Conservation (phyloP, 225 moss, liverwort and hornwort species). For the Marchantia paleacea region DNA sequence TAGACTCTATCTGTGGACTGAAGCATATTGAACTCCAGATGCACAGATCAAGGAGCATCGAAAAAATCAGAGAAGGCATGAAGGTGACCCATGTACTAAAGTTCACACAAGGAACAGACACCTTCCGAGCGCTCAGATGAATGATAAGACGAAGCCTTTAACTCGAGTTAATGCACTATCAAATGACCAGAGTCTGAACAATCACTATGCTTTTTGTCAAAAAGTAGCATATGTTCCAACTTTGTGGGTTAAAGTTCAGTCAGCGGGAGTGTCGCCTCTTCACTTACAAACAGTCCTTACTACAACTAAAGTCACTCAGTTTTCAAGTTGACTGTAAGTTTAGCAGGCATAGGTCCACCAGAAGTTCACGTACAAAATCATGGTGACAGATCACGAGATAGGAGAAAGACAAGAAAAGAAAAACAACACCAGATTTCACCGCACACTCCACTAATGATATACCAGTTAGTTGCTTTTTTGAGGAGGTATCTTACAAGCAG, state of each 20-base stretch:
- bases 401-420: no score
- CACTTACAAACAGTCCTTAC: no score
- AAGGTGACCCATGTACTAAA: constrained; percentile 35
- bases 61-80: constrained; percentile 40
- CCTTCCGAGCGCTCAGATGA: neutral
- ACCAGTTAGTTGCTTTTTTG: no score
- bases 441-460: no score
- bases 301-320: no score
- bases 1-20: neutral
- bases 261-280: neutral
- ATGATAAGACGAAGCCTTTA: constrained; percentile 10
- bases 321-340: no score
- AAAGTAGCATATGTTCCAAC: neutral
- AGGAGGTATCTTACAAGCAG: no score
- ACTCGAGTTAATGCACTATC: neutral
- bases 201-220: neutral
- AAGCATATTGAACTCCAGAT: constrained; percentile 42
- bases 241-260: neutral
- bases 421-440: no score
- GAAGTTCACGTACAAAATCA: no score
- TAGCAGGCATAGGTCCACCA: no score
- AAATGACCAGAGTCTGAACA: neutral
- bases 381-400: no score
- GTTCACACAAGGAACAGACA: constrained; percentile 11
- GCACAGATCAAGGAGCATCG: constrained; percentile 49